phyloP scores from a whole-genome alignment of 441 rosid species.

The Melianthus villosus region DNA sequence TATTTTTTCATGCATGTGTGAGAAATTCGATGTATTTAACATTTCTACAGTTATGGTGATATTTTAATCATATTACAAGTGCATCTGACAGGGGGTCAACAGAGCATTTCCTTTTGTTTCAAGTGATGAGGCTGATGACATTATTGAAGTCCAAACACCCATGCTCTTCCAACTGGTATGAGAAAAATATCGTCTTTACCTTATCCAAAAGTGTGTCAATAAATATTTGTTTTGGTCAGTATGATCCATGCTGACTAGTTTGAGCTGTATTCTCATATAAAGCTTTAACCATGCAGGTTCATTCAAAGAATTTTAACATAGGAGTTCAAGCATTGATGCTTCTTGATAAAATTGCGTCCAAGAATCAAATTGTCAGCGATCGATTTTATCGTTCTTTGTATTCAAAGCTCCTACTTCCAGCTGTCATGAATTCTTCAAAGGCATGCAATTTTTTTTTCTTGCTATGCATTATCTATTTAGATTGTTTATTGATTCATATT shows the following conservation, averaged over 20 bases:
- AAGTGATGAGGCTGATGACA: conserved; percentile 64
- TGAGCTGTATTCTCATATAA: neutral
- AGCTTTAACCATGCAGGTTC: conserved; percentile 45
- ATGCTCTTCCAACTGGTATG: conserved; percentile 75
- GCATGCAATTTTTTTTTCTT: conserved; percentile 23
- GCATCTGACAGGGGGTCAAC: conserved; percentile 62
- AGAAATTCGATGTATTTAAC: neutral
- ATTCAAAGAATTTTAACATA: conserved; percentile 84
- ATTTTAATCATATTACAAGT: too few relatives aligned
- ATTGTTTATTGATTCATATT: neutral
- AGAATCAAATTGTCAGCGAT: conserved; percentile 87
- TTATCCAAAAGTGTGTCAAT: too few relatives aligned
- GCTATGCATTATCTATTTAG: neutral
- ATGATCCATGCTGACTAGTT: too few relatives aligned
- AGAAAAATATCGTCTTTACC: too few relatives aligned
- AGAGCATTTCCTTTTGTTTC: conserved; percentile 96
- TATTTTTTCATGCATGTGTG: neutral
- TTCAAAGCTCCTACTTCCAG: conserved; percentile 78
- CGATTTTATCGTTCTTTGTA: conserved; percentile 86
- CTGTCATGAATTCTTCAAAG: conserved; percentile 92
- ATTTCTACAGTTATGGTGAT: too few relatives aligned
- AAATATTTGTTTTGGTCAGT: too few relatives aligned
- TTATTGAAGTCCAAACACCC: conserved; percentile 74
- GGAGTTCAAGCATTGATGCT: conserved; percentile 93
- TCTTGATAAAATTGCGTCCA: conserved; percentile 89